These are phyloP conservation scores for Sclerotinia minor DNA, from an alignment of 2,329 filamentous ascomycete species.

Conservation along the genomic window DNA sequence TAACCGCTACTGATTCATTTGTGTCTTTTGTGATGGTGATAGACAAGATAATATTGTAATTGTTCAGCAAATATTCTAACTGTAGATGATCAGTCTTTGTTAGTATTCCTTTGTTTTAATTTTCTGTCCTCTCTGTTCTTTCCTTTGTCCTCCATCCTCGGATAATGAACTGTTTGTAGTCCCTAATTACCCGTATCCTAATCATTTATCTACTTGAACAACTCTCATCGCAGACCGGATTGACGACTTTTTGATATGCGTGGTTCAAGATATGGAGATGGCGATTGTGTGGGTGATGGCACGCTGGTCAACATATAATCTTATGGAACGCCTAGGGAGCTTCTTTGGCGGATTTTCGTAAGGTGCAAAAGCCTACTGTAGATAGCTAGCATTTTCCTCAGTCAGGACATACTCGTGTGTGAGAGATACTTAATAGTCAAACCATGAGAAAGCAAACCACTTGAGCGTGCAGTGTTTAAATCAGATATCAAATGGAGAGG, in stretches of 20 bases:
- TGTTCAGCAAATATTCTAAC: background rate
- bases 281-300: background rate
- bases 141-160: background rate
- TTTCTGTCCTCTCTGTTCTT: background rate
- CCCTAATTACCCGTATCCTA: too few relatives aligned
- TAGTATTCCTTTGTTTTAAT: background rate
- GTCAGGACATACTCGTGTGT: too few relatives aligned
- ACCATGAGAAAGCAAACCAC: background rate
- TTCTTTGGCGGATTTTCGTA: too few relatives aligned
- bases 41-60: background rate
- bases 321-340: too few relatives aligned
- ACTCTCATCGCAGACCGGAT: too few relatives aligned
- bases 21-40: background rate
- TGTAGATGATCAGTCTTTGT: background rate
- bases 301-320: background rate
- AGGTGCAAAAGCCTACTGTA: too few relatives aligned
- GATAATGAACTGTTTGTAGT: background rate
- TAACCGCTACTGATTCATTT: background rate
- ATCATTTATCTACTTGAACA: too few relatives aligned
- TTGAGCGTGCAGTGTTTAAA: background rate
- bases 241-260: too few relatives aligned
- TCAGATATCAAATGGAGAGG: background rate
- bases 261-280: background rate
- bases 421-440: too few relatives aligned
- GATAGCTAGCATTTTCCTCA: too few relatives aligned